These are phyloP conservation scores for Centella asiatica DNA, from an alignment of 129 eudicot species.

Conservation along the genomic window DNA sequence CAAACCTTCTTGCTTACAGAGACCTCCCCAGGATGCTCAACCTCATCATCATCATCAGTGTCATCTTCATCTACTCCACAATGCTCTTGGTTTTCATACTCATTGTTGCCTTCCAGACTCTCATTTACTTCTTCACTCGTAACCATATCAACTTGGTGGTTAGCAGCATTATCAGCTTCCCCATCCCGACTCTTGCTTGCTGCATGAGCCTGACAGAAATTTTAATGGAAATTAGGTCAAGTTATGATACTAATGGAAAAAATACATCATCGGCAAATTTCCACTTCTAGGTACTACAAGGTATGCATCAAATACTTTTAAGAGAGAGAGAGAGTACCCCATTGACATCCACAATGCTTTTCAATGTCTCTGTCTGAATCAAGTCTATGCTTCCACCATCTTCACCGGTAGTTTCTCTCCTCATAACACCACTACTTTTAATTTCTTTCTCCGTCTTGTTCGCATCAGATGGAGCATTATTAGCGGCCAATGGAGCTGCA, in stretches of 20 bases:
- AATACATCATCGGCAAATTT: background rate
- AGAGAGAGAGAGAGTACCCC: constrained; percentile 17
- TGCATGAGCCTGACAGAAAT: constrained; percentile 23
- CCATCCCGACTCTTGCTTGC: constrained; percentile 22
- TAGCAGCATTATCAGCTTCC: constrained; percentile 22
- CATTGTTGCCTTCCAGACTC: constrained; percentile 43
- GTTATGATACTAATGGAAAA: background rate
- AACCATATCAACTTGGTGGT: constrained; percentile 24
- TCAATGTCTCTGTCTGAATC: constrained; percentile 15
- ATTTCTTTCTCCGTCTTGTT: constrained; percentile 31
- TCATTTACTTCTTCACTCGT: constrained; percentile 78
- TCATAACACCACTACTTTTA: constrained; percentile 24
- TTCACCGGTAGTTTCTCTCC: constrained; percentile 36
- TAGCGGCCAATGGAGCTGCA: constrained; percentile 30
- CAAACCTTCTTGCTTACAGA: constrained; percentile 94
- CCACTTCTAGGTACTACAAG: too few relatives aligned
- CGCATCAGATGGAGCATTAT: constrained; percentile 33
- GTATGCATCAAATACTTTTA: too few relatives aligned
- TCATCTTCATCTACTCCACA: constrained; percentile 25
- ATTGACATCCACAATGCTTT: constrained; percentile 20
- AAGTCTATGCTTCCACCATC: constrained; percentile 26
- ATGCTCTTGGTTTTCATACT: constrained; percentile 20
- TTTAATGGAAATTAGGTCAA: background rate
- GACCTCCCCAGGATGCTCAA: constrained; percentile 87
- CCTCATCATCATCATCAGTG: constrained; percentile 46